These are phyloP conservation scores for Pezicula carpinea DNA, from an alignment of 2,329 filamentous ascomycete species.

Conservation along the genomic window DNA sequence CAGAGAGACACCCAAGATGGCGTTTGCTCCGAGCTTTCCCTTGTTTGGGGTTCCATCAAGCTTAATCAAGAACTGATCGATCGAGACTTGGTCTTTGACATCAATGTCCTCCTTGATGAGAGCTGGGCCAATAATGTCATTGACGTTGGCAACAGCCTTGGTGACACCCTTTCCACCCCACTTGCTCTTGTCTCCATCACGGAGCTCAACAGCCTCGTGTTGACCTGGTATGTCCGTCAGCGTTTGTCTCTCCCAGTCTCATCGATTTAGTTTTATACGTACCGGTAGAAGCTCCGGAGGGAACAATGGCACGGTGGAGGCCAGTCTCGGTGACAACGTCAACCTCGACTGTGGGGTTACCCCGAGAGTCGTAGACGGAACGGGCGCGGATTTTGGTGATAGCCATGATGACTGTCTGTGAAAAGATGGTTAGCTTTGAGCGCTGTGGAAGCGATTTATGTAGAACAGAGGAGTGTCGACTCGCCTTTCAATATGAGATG, in stretches of 20 bases:
- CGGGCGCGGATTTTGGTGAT: constrained; percentile 88
- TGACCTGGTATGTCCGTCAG: constrained; percentile 52
- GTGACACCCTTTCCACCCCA: constrained; percentile 85
- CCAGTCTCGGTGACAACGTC: constrained; percentile 95
- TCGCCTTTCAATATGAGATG: constrained; percentile 13
- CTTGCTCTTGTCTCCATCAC: constrained; percentile 82
- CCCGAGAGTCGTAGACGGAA: constrained; percentile 97
- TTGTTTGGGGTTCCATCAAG: constrained; percentile 85
- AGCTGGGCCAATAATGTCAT: constrained; percentile 72
- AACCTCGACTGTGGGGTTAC: constrained; percentile 98
- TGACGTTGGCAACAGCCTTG: constrained; percentile 84
- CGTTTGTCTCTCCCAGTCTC: constrained; percentile 9
- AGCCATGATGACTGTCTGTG: constrained; percentile 62
- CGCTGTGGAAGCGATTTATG: background rate
- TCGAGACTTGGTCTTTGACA: constrained; percentile 79
- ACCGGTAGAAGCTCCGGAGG: constrained; percentile 94
- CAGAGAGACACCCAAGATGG: constrained; percentile 80
- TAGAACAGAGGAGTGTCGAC: background rate
- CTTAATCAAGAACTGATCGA: constrained; percentile 80
- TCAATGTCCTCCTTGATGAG: constrained; percentile 79
- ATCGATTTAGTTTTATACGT: constrained; percentile 38
- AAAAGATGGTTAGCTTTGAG: constrained; percentile 13
- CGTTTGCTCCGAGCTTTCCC: constrained; percentile 83
- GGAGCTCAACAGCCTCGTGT: constrained; percentile 87
- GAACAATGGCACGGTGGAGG: constrained; percentile 95